Evolutionary conservation across 805 yeast genomes (phyloP).

Genomic region (Ogataea salicorniae): DNA sequence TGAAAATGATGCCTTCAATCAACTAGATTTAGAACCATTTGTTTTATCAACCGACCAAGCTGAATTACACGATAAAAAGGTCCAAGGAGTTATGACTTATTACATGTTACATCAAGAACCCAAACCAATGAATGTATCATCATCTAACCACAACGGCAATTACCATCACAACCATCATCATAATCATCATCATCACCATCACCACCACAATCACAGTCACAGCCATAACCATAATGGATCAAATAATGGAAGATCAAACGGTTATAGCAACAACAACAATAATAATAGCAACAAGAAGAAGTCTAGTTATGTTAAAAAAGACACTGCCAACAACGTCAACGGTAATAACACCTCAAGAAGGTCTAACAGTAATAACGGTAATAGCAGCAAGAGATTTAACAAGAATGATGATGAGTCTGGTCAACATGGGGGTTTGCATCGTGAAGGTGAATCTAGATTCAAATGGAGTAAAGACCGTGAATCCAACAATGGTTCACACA

Average conservation of each 20-base stretch:
- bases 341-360: background rate
- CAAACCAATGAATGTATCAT: background rate
- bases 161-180: constrained; percentile 1
- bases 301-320: too few species aligned
- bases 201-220: constrained; percentile 3
- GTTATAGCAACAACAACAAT: background rate
- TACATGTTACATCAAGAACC: constrained; percentile 42
- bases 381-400: constrained; percentile 2
- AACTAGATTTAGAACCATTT: background rate
- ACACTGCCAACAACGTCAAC: too few species aligned
- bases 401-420: constrained; percentile 1
- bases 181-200: constrained; percentile 5
- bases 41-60: constrained; percentile 31
- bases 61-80: constrained; percentile 32
- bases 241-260: background rate
- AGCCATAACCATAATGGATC: background rate
- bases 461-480: constrained; percentile 1
- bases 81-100: constrained; percentile 41
- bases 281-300: constrained; percentile 2
- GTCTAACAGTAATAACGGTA: background rate
- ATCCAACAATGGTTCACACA: constrained; percentile 1
- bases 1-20: constrained; percentile 12
- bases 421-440: background rate
- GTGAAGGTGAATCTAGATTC: background rate
- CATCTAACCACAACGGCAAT: background rate